A percentile compares a stretch with the other conserved stretches of the same genome.
Evolutionary conservation across 352 stramenopile species (phyloP).

Genomic region (Halophytophthora batemanensis): DNA sequence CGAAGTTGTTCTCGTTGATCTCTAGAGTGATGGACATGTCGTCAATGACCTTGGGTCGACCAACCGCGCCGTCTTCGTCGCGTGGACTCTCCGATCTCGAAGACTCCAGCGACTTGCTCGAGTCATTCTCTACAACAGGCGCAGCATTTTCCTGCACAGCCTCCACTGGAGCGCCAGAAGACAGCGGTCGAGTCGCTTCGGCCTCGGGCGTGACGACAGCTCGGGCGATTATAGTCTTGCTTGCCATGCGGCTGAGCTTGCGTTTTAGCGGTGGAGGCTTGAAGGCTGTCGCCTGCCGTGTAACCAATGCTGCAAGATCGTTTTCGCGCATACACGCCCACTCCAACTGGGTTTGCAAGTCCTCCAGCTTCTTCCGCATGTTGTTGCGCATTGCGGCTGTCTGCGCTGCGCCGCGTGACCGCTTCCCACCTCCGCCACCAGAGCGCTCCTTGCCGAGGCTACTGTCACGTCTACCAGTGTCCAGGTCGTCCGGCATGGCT

Average conservation of each 20-base stretch:
- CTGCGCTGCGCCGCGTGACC: conserved; percentile 7
- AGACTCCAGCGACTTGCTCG: conserved; percentile 1
- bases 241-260: conserved; percentile 64
- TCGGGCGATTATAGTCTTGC: conserved; percentile 57
- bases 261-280: conserved; percentile 31
- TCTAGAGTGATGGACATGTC: conserved; percentile 22
- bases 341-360: conserved; percentile 44
- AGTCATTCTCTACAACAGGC: conserved; percentile 4
- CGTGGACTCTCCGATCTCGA: neutral
- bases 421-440: neutral
- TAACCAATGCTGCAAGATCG: conserved; percentile 41
- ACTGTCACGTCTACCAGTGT: conserved; percentile 8
- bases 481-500: conserved; percentile 9
- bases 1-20: conserved; percentile 66
- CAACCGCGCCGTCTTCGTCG: neutral
- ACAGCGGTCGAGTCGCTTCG: conserved; percentile 4
- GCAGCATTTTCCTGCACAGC: conserved; percentile 1
- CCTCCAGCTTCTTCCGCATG: conserved; percentile 46
- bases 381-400: conserved; percentile 33
- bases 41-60: conserved; percentile 12
- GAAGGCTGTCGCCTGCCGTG: conserved; percentile 8
- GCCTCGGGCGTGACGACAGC: conserved; percentile 19
- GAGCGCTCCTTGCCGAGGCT: conserved; percentile 11
- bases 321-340: conserved; percentile 70
- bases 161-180: neutral